phyloP scores from a whole-genome alignment of 768 basidiomycete species.

The Leccinellum luteum region DNA sequence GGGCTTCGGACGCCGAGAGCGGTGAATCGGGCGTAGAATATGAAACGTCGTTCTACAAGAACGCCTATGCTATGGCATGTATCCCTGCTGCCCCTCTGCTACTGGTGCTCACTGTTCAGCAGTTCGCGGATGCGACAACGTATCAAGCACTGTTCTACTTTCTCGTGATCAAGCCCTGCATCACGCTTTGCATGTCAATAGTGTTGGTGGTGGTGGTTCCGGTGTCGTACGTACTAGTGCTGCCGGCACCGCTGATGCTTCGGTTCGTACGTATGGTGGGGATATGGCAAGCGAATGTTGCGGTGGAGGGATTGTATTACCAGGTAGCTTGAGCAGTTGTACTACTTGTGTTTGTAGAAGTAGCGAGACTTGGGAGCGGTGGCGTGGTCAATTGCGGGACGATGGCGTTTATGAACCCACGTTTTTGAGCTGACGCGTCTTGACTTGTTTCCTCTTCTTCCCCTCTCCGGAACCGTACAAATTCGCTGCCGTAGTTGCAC shows the following conservation, averaged over 20 bases:
- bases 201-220: conserved; percentile 54
- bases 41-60: conserved; percentile 78
- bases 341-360: neutral
- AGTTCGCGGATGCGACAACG: conserved; percentile 82
- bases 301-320: conserved; percentile 65
- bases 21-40: conserved; percentile 39
- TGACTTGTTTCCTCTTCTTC: conserved; percentile 26
- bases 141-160: conserved; percentile 89
- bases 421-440: conserved; percentile 37
- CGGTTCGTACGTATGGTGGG: conserved; percentile 65
- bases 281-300: conserved; percentile 81
- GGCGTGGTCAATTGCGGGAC: conserved; percentile 28
- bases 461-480: neutral
- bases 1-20: conserved; percentile 47
- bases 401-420: conserved; percentile 28
- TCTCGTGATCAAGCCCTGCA: conserved; percentile 80
- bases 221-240: conserved; percentile 53
- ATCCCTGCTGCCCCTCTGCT: neutral
- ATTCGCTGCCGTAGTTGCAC: conserved; percentile 5
- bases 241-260: conserved; percentile 68
- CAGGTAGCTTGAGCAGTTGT: conserved; percentile 28
- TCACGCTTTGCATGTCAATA: conserved; percentile 66
- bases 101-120: conserved; percentile 6
- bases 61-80: conserved; percentile 76
- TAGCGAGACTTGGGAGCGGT: conserved; percentile 20